These are phyloP conservation scores for Arabidopsis hybrid DNA, from an alignment of 441 rosid species.

Conservation along the genomic window DNA sequence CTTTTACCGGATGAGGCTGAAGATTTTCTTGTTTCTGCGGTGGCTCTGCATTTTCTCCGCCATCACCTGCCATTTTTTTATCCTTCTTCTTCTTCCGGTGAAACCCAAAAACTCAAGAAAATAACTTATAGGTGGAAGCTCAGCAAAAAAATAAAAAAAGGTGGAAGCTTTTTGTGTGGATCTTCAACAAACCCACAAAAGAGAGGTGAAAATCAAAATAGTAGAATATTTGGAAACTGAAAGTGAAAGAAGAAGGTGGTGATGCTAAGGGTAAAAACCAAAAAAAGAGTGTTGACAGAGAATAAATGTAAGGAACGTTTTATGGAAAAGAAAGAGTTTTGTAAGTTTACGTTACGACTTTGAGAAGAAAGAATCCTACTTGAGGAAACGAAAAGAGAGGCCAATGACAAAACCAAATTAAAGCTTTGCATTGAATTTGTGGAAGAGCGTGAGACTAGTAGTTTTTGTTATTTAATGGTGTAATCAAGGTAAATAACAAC, in stretches of 20 bases:
- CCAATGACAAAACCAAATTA: conserved; percentile 11
- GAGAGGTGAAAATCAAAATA: not conserved
- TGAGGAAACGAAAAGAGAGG: conserved; percentile 11
- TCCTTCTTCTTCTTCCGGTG: conserved; percentile 54
- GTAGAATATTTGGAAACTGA: not conserved
- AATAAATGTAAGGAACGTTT: conserved; percentile 29
- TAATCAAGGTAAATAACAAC: not conserved
- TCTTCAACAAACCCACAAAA: conserved; percentile 7
- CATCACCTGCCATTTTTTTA: conserved; percentile 12
- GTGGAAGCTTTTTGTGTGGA: conserved; percentile 3
- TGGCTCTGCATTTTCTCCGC: conserved; percentile 19
- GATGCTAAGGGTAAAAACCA: not conserved
- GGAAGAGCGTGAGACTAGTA: conserved; percentile 18
- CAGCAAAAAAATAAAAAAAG: not conserved
- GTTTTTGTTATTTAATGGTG: conserved; percentile 6
- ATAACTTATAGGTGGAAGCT: not conserved
- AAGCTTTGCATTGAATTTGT: conserved; percentile 2
- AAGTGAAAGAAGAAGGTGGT: conserved; percentile 11
- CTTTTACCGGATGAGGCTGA: conserved; percentile 78
- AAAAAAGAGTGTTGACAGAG: not conserved
- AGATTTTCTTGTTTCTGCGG: conserved; percentile 63
- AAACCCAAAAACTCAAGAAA: conserved; percentile 19
- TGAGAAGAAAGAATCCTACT: conserved; percentile 21
- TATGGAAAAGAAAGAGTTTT: not conserved
- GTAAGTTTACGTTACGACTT: conserved; percentile 24